Evolutionary conservation across 2,329 filamentous ascomycete species (phyloP), one percentile per base, ranked within the genome.

Genomic region (Ceratocystis alfenasii): DNA sequence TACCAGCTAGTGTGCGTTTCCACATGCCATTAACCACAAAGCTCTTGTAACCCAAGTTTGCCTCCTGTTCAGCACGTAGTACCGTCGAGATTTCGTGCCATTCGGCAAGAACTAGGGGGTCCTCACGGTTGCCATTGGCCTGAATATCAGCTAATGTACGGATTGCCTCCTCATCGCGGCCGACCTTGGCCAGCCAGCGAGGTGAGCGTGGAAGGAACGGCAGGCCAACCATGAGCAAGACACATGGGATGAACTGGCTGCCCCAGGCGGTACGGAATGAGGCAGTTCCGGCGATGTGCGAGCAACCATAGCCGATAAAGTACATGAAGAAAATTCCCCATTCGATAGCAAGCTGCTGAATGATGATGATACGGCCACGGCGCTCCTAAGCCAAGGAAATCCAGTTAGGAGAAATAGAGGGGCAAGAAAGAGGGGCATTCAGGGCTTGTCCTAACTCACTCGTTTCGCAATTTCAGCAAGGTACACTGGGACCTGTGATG

Each of bases 261-360:
- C 80, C 85, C 84, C 84, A 87, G 10, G 85, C 83, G 1, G 85
- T 78, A 45, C 85, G 77, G 78, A 86, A 88, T 0, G 83, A 81
- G 1, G 80, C 77, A 0, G 80, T 73, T 10, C 83, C 81, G 0
- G 78, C 71, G 68, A 89, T 82, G 72, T 80, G 84, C 65, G 81
- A 83, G 73, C 82, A 84, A 25, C 85, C 87, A 71, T 86, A 82
- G 25, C 81, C 81, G 73, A 88, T 82, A 72, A 84, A 86, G 77
- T 87, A 88, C 83, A 87, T 87, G 74, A 87, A 85, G 67, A 87
- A 72, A 69, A 87, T 87, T 69, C 74, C 74, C 74, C 74, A 88
- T 69, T 87, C 88, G 68, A 91, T 90, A 30, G 87, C 85, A 78
- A 86, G 87, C 73, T 90, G 87, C 73, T 90, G 87, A 55, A 83